Evolutionary conservation across 2,329 filamentous ascomycete species (phyloP).

Genomic region (Hypoxylon sp.): DNA sequence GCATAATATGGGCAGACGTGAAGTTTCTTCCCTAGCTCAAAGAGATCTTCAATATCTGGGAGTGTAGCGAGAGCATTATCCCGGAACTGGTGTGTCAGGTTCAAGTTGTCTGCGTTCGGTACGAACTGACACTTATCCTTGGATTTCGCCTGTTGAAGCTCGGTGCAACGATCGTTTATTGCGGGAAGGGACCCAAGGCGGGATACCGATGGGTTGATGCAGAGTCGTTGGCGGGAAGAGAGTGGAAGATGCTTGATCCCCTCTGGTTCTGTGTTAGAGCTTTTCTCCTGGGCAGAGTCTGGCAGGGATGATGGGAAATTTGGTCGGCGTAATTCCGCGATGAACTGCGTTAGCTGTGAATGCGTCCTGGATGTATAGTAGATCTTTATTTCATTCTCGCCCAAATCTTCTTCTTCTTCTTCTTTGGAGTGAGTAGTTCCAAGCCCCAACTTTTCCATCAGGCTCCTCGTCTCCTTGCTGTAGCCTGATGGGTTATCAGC

Average conservation of each 20-base stretch:
- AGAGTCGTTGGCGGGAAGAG: constrained; percentile 85
- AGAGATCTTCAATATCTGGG: constrained; percentile 92
- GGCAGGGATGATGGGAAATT: constrained; percentile 76
- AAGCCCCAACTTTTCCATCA: constrained; percentile 73
- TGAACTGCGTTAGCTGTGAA: constrained; percentile 89
- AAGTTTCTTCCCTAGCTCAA: constrained; percentile 77
- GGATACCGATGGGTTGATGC: constrained; percentile 86
- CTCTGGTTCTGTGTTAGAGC: constrained; percentile 53
- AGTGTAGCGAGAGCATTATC: constrained; percentile 85
- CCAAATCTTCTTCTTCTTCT: constrained; percentile 57
- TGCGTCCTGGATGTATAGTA: constrained; percentile 94
- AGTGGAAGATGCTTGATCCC: constrained; percentile 81
- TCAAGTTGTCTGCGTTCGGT: constrained; percentile 78
- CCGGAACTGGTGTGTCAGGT: constrained; percentile 79
- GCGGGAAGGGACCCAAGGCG: constrained; percentile 75
- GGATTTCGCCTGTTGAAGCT: constrained; percentile 80
- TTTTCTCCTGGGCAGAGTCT: constrained; percentile 45
- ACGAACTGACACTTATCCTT: constrained; percentile 78
- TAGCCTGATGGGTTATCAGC: constrained; percentile 61
- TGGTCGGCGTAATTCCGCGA: constrained; percentile 82
- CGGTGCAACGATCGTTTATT: constrained; percentile 92
- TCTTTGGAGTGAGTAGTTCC: constrained; percentile 46
- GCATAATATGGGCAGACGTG: constrained; percentile 95
- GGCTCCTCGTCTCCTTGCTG: constrained; percentile 77
- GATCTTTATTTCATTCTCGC: constrained; percentile 79